Base-by-base conservation (phyloP, 1,284 basidiomycete species). In the Naganishia liquefaciens region DNA sequence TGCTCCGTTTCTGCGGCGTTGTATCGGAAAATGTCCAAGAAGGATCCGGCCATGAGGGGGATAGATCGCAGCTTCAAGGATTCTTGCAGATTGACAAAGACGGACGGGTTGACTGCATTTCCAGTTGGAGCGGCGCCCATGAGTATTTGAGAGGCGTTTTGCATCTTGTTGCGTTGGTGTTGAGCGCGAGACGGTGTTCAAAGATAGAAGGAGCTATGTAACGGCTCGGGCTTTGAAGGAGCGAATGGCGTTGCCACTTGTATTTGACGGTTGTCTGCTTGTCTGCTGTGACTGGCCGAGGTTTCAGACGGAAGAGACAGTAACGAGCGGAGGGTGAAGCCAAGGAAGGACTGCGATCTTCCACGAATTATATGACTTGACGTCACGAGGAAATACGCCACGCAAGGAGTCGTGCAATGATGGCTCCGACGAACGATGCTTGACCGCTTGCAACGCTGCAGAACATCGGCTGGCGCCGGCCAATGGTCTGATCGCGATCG, bases 291-390 rank as follows among this genome's bases (percentile, higher is more conserved):
- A 23, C 33, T 43, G 28, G 49, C 43, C 55, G 55, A 58, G 55
- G 30, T 43, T 33, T 58, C 55, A 43, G 55, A 46, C 55, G 55
- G 43, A 58, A 58, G 55, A 58, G 55, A 58, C 46, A 47, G 55
- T 58, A 25, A 57, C 46, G 43, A 28, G 47, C 43, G 55, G 44
- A 28, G 47, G 27, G 19, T 28, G 44, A 37, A 58, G n/a, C 55
- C 19, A 33, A n/a, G 27, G 17, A 33, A 30, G 44, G 19, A 28
- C 46, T 30, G 28, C 25, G 21, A 27, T 46, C 11, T 23, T 27
- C 43, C 13, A 44, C 5, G 25, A 28, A 42, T 28, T n/a, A 58
- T 47, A n/a, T 25, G 21, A 37, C 10, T n/a, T 33, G 28, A 23
- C 19, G 37, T 23, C 5, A 37, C 19, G 47, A 51, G 17, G 17